Base-by-base conservation (phyloP, 257 asterid genomes). In the Ocimum tenuiflorum region DNA sequence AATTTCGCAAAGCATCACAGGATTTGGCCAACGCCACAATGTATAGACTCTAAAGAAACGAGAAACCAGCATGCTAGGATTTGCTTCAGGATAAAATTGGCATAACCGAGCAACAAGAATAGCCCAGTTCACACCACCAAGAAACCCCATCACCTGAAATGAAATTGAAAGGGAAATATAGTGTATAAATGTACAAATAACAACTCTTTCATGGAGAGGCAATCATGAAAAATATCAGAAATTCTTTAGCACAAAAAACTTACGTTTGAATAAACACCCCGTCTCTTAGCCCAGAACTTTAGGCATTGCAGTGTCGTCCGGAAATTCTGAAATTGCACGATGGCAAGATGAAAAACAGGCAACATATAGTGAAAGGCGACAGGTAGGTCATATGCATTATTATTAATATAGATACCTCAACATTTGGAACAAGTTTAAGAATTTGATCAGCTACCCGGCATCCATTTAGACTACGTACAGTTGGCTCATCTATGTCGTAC, bases 61-160 rank as follows among this genome's bases (percentile, higher is more conserved):
- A 71, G 96, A 88, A 57, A 94, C 90, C 61, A 94, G 78, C 99
- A 94, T 94, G 62, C 97, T 90, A 11, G 99, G 95, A 73, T 75
- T 75, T 38, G 99, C 99, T 80, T 91, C 74, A 12, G 99, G 99
- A 74, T 94, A 90, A 48, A 94, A 82, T 50, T 94, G 99, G 42
- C 99, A 94, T 58, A 94, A 77, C 11, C 95, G 90, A 43, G 99
- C 99, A 17, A 90, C 99, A 52, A 94, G 95, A 63, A 94, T 82
- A 41, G 99, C 97, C 99, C 96, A 94, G 72, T 88, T 94, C 51
- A 90, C 95, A 31, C 97, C 97, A 53, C 99, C 97, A 39, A 94
- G 99, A 85, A 94, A 94, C 54, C 99, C 97, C 59, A 91, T 94
- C 54, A 92, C 97, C 98, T 92, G 73, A 69, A 14, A 77, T 54